Evolutionary conservation across 2,329 filamentous ascomycete species (phyloP).

Genomic region (Chrysoporthe deuterocubensis): DNA sequence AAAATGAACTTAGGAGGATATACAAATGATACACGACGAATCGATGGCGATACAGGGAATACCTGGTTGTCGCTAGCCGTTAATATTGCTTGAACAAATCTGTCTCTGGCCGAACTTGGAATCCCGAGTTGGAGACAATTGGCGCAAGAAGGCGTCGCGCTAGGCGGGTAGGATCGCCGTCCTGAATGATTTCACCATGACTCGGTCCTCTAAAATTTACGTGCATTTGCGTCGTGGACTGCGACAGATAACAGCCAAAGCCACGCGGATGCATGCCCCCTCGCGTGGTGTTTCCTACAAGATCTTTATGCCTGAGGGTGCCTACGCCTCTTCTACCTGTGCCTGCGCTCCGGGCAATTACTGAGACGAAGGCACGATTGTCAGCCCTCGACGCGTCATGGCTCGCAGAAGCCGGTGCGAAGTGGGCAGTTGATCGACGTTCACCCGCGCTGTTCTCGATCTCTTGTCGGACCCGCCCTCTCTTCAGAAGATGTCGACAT

Average conservation of each 20-base stretch:
- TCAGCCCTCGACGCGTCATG: neutral
- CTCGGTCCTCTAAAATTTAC: neutral
- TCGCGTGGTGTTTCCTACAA: neutral
- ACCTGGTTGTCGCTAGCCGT: too few relatives aligned
- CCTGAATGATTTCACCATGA: neutral
- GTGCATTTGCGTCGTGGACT: neutral
- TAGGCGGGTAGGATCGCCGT: neutral
- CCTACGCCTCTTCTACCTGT: neutral
- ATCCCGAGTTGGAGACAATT: too few relatives aligned
- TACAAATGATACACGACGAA: too few relatives aligned
- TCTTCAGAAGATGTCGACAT: slow-evolving; percentile 69
- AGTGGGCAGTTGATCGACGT: neutral
- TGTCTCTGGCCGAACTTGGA: too few relatives aligned
- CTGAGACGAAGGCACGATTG: neutral
- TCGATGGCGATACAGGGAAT: too few relatives aligned
- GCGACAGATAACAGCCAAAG: neutral
- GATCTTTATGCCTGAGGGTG: neutral
- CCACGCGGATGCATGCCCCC: neutral
- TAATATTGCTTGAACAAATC: too few relatives aligned
- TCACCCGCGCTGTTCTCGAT: neutral
- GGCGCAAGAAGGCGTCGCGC: too few relatives aligned
- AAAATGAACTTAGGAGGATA: too few relatives aligned
- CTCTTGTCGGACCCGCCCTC: neutral
- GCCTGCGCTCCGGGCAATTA: neutral
- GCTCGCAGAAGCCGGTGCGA: neutral